Evolutionary conservation across 345 rosid genomes (phyloP), one percentile per base, ranked within the genome.

Genomic region (Microcos paniculata): DNA sequence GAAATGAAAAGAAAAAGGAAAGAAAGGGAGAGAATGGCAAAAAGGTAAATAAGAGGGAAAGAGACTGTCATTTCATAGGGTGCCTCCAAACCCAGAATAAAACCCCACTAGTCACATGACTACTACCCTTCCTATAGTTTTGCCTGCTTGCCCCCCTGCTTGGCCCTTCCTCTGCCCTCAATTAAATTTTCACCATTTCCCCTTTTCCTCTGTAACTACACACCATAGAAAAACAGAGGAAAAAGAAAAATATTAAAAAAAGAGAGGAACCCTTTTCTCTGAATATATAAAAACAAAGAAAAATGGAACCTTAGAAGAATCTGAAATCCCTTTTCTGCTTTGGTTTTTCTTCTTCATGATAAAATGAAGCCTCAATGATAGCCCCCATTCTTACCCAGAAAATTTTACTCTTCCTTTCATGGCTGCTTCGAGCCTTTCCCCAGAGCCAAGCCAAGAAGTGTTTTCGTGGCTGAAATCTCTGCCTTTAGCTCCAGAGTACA

Each of bases 401-500:
- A 68, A 68, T 15, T 28, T 76, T 70, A 21, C 40, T n/a, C 24
- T 76, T 53, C 38, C 31, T 51, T 61, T 58, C 46, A 87, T 87
- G 91, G 89, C 91, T 40, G 81, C 87, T 81, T 81, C 89, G 16
- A 66, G 68, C 51, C 82, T 72, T 52, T 66, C 79, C 13, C 24
- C 87, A 31, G 91, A 87, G 82, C 73, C 86, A 75, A 66, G 85
- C 16, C 80, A 70, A 77, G 99, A 93, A 59, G 96, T 90, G 52
- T 87, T 90, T 76, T 85, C 93, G 6, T 96, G 99, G 99, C 93
- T 96, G 12, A 96, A 87, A 81, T 88, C 90, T 78, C 83, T 95
- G 28, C 97, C 99, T 71, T 56, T 87, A 15, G 99, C 99, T 8
- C 99, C 99, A 10, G 99, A 96, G 84, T 96, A 88, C 79, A 92